These are phyloP conservation scores for Psilocybe mexicana DNA, from an alignment of 1,284 basidiomycete genomes.

Conservation along the genomic window DNA sequence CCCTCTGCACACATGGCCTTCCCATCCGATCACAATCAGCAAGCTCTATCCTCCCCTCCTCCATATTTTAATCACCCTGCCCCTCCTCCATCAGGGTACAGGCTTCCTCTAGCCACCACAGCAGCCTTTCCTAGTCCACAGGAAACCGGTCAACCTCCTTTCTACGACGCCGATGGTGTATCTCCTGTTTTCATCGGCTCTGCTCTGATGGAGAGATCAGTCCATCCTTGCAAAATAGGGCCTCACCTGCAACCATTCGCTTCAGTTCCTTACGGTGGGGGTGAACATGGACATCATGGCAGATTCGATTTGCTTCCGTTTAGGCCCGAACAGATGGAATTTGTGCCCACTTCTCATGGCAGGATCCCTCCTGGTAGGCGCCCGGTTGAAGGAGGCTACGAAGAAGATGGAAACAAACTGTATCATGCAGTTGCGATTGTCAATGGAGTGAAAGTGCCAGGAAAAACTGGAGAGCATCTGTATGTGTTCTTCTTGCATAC, in stretches of 20 bases:
- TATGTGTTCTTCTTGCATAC: constrained; percentile 32
- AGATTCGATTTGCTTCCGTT: constrained; percentile 74
- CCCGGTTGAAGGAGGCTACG: constrained; percentile 58
- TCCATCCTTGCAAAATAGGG: constrained; percentile 80
- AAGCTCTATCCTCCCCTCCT: constrained; percentile 10
- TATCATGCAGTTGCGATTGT: constrained; percentile 57
- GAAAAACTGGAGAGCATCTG: constrained; percentile 74
- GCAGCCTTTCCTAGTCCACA: constrained; percentile 46
- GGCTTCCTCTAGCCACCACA: constrained; percentile 51
- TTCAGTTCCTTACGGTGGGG: constrained; percentile 63
- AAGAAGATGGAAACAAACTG: constrained; percentile 43
- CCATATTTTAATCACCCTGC: constrained; percentile 14
- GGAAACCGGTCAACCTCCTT: constrained; percentile 48
- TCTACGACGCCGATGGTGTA: constrained; percentile 53
- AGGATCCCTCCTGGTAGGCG: constrained; percentile 52
- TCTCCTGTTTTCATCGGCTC: constrained; percentile 71
- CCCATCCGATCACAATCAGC: background rate
- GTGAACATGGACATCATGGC: constrained; percentile 58
- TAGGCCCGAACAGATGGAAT: constrained; percentile 66
- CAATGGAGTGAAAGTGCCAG: constrained; percentile 58
- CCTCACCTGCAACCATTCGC: constrained; percentile 54
- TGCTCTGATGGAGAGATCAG: constrained; percentile 61
- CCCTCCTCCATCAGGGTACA: constrained; percentile 57
- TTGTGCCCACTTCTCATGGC: constrained; percentile 60
- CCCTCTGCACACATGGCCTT: background rate